phyloP scores from a whole-genome alignment of 1,284 basidiomycete genomes.

The Marasmius fiardii region DNA sequence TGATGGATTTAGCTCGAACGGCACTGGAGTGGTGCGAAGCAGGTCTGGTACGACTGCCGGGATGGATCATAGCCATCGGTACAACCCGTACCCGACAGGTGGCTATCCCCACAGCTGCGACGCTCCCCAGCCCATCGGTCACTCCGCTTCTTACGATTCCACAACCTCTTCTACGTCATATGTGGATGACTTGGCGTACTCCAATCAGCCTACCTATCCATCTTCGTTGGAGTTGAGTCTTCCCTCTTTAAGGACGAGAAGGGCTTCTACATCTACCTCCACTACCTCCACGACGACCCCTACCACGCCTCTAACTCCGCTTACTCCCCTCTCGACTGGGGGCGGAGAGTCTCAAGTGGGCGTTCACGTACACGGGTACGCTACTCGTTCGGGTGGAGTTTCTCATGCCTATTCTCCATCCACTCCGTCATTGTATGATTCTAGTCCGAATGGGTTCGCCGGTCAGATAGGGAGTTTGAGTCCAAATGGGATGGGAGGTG shows the following conservation, averaged over 20 bases:
- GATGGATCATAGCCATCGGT: neutral
- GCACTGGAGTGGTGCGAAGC: neutral
- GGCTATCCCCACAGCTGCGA: neutral
- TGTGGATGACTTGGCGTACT: neutral
- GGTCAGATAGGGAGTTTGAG: neutral
- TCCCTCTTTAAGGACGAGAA: neutral
- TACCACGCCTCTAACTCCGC: constrained; percentile 5
- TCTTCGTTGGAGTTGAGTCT: constrained; percentile 6
- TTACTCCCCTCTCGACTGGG: neutral
- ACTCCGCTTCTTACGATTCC: neutral
- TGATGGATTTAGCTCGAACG: neutral
- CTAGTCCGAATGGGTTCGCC: constrained; percentile 8
- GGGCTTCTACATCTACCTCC: constrained; percentile 4
- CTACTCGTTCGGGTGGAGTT: constrained; percentile 2
- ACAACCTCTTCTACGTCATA: neutral
- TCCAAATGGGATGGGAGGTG: neutral
- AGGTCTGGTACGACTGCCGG: neutral
- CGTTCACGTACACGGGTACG: neutral
- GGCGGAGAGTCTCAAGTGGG: neutral
- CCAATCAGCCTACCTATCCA: neutral
- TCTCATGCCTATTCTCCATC: constrained; percentile 2
- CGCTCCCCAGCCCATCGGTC: neutral
- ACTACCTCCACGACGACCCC: constrained; percentile 4
- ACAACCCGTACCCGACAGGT: neutral
- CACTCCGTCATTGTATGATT: constrained; percentile 8